These are phyloP conservation scores for Colletotrichum musicola DNA, from an alignment of 2,329 filamentous ascomycete species.

Conservation along the genomic window DNA sequence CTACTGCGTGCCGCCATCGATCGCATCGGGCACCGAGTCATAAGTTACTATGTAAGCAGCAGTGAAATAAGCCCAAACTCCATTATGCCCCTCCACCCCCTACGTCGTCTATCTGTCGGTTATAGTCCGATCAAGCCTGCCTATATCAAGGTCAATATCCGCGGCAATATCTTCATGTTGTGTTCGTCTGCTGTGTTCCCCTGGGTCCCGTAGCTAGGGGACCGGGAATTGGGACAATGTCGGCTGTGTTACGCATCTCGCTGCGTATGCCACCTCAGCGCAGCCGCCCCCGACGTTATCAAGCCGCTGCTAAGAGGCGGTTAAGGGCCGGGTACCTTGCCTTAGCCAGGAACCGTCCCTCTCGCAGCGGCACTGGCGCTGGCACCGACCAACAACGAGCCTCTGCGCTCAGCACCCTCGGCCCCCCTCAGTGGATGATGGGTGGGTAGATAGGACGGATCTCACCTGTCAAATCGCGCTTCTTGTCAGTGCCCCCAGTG, in stretches of 20 bases:
- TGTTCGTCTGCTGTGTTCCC: slow-evolving; percentile 12
- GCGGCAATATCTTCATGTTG: neutral
- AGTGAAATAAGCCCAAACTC: no score
- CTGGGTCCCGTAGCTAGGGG: slow-evolving; percentile 1
- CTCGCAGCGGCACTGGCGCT: slow-evolving; percentile 8
- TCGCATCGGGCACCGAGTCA: slow-evolving; percentile 3
- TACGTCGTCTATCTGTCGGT: slow-evolving; percentile 9
- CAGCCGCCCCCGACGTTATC: neutral
- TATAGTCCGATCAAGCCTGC: slow-evolving; percentile 25
- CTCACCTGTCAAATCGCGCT: neutral
- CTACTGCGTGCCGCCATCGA: no score
- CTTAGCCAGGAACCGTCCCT: slow-evolving; percentile 19
- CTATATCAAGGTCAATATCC: slow-evolving; percentile 1
- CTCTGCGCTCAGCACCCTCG: slow-evolving; percentile 22
- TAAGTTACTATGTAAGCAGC: neutral
- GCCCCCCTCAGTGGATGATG: neutral
- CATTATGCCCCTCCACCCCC: no score
- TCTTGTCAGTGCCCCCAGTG: neutral
- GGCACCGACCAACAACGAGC: slow-evolving; percentile 24
- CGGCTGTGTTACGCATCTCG: slow-evolving; percentile 13
- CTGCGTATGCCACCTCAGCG: no score
- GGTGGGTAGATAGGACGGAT: neutral
- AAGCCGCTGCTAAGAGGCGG: slow-evolving; percentile 15
- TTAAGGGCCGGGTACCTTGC: slow-evolving; percentile 31
- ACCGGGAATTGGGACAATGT: slow-evolving; percentile 8